Base-by-base conservation (phyloP, 2,329 filamentous ascomycete species). In the Talaromyces sp. region DNA sequence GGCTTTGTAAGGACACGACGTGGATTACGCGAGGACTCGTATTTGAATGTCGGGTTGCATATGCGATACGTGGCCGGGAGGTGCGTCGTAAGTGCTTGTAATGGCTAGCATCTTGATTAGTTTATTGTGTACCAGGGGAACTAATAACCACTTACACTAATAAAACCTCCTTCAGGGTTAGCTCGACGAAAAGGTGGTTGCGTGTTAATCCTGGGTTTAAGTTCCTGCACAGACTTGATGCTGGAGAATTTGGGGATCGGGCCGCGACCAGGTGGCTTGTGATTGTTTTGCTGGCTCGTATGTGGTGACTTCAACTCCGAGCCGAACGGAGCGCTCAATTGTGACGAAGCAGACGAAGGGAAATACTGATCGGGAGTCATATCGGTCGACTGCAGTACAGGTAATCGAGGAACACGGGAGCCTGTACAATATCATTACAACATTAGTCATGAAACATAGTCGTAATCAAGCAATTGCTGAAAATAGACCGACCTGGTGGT, bases 31-130 rank as follows among this genome's bases (percentile, higher is more conserved):
- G 95, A 97, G 16, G 95, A 97, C 77, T 99, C 95, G 80, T 99
- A 99, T 82, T 99, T 97, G 85, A 99, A 99, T 73, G 87, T 89
- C 3, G 93, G 93, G 76, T 99, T 99, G 83, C 95, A 99, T 77
- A 99, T 98, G 72, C 95, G 90, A 81, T 99, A 99, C 1, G 95
- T 98, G 5, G 93, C 90, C 16, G 95, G 94, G 22, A 99, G 84
- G 73, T 98, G 93, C 47, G 91, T 90, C 1, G 95, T 99, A 67
- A 99, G 85, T 57, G 95, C 94, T 89, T 98, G 94, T 59, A 99
- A 85, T 58, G 95, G 95, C 92, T 96, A 75, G 47, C 62, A 62
- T 45, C 59, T 10, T n/a, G 16, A 59, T 74, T 69, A 74, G 68
- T 54, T 22, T 57, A 16, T 33, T 6, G 8, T 11, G n/a, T 22